A percentile compares a stretch with the other conserved stretches of the same genome.
Evolutionary conservation across 768 basidiomycete genomes (phyloP).

Genomic region (Trametes cubensis): DNA sequence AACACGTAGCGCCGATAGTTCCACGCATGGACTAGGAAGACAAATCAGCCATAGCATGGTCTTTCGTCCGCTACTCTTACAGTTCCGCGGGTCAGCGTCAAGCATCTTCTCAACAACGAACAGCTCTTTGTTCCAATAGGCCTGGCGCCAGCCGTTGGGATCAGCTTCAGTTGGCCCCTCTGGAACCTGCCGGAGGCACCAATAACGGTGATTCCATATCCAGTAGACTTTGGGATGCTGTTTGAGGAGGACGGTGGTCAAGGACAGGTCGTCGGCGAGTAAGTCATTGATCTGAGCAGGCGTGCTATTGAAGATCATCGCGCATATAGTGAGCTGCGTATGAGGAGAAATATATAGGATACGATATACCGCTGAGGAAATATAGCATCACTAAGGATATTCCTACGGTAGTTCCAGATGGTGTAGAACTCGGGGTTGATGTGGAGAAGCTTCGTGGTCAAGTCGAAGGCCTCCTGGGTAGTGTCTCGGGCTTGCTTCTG

Average conservation of each 20-base stretch:
- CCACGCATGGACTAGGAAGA: conserved; percentile 84
- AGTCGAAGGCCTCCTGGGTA: conserved; percentile 72
- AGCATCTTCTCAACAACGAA: conserved; percentile 91
- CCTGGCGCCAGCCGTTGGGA: conserved; percentile 68
- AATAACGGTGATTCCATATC: conserved; percentile 97
- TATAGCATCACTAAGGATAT: conserved; percentile 71
- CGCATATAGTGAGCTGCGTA: background rate
- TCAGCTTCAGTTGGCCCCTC: conserved; percentile 62
- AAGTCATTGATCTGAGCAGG: conserved; percentile 62
- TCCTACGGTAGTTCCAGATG: conserved; percentile 91
- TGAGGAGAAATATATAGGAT: background rate
- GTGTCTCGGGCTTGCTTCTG: conserved; percentile 75
- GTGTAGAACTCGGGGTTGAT: conserved; percentile 96
- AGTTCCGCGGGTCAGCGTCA: conserved; percentile 89
- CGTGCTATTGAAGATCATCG: conserved; percentile 43
- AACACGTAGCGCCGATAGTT: conserved; percentile 89
- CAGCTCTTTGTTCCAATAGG: conserved; percentile 85
- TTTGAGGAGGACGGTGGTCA: conserved; percentile 82
- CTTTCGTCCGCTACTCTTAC: conserved; percentile 48
- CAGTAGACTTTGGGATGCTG: conserved; percentile 94
- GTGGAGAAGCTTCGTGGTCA: conserved; percentile 76
- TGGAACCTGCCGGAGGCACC: conserved; percentile 91
- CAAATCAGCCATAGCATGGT: background rate
- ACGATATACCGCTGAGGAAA: conserved; percentile 63
- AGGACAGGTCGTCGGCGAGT: conserved; percentile 71